Conservation (phyloP, 2,329 filamentous ascomycete genomes). For the Podosphaera fusca region DNA sequence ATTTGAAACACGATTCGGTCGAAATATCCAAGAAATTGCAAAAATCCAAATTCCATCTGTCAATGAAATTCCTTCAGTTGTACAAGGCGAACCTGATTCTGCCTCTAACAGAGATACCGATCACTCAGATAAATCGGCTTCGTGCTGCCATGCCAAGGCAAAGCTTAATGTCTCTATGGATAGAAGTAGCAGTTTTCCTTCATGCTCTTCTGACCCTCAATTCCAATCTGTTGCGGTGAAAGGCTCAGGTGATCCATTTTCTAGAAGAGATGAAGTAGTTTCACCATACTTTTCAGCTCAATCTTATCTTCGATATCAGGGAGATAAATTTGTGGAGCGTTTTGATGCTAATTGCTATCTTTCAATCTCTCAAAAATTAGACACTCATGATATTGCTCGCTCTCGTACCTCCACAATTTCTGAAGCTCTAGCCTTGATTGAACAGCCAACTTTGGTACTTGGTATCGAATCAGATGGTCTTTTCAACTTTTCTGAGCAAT, state of each 20-base stretch:
- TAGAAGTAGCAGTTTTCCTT: conserved; percentile 2
- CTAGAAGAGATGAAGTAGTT: conserved; percentile 14
- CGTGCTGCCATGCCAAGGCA: conserved; percentile 19
- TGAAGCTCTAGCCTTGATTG: conserved; percentile 56
- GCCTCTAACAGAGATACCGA: conserved; percentile 69
- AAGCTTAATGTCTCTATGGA: no score
- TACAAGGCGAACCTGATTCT: conserved; percentile 41
- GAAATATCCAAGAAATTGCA: conserved; percentile 72
- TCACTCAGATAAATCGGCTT: conserved; percentile 27
- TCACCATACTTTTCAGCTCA: conserved; percentile 95
- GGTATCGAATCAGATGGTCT: conserved; percentile 91
- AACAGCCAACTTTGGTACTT: conserved; percentile 75
- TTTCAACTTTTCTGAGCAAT: conserved; percentile 91
- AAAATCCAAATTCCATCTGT: conserved; percentile 66
- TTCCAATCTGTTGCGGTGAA: conserved; percentile 33
- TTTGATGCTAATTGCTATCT: conserved; percentile 99
- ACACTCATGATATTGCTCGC: conserved; percentile 85
- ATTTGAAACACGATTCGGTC: conserved; percentile 83
- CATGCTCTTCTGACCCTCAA: conserved; percentile 36
- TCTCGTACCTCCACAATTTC: conserved; percentile 37
- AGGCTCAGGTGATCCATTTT: no score
- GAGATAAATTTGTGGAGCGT: conserved; percentile 83
- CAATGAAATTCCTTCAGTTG: conserved; percentile 27
- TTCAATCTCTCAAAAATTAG: conserved; percentile 89
- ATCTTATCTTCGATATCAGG: conserved; percentile 91